Base-by-base conservation (phyloP, 345 rosid species). In the Viola odorata region DNA sequence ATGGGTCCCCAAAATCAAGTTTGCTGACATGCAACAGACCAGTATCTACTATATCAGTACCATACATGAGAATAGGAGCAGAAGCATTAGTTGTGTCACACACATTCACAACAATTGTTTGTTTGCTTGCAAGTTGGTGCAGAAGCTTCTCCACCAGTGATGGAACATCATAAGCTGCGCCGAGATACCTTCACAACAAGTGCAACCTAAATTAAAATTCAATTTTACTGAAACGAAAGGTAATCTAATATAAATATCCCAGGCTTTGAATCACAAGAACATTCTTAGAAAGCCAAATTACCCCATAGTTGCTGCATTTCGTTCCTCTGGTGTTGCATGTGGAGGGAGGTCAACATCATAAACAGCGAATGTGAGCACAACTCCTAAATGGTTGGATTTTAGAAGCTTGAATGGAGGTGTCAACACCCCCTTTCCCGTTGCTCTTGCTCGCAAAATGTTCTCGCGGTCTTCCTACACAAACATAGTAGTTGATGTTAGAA, bases 101-200 rank as follows among this genome's bases (percentile, higher is more conserved):
- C 61, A 92, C 98, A 67, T 89, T 80, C 68, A 89, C 98, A 48
- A 84, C 85, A 69, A 92, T 87, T 0, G 84, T 85, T 75, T 85
- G 87, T 74, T 87, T 87, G 82, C 98, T 83, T 40, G 97, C 96
- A 70, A 92, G 96, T 76, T 92, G 98, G 62, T 83, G 91, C 76
- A 92, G 83, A 65, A 89, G 96, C 78, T 87, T 89, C 81, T 92
- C 91, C 75, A 92, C 98, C 58, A 92, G 77, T 11, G 96, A 92
- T 49, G 94, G 97, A 58, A 92, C 85, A 82, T 92, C 98, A 75
- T 92, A 92, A 55, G 99, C 85, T 59, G 97, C 99, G 49, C 99
- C 99, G 6, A 90, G 80, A 73, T 92, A 92, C 75, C 98, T 92
- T 69, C 45, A 68, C n/a, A 51, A 63, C 39, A 69, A 49, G 65